These are phyloP conservation scores for Trametes cingulata DNA, from an alignment of 768 basidiomycete genomes.

Conservation along the genomic window DNA sequence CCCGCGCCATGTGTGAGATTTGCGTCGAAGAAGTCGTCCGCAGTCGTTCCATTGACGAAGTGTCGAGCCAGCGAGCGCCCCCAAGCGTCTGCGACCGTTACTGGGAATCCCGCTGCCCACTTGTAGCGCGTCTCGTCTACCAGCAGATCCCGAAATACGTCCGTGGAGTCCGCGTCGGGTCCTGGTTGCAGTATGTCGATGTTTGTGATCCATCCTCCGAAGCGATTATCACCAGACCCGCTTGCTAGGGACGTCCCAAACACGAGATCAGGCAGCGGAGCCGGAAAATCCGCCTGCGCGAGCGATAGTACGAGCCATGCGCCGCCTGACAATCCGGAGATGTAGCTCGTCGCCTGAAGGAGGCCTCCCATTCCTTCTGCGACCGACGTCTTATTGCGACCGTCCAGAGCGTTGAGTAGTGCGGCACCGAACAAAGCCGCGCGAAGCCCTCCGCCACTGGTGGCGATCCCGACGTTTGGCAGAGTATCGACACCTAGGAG, in stretches of 20 bases:
- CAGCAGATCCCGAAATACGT: slow-evolving; percentile 53
- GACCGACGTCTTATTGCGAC: slow-evolving; percentile 44
- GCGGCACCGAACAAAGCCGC: slow-evolving; percentile 58
- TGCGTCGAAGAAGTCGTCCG: slow-evolving; percentile 60
- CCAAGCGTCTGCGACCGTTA: slow-evolving; percentile 58
- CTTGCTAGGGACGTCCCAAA: slow-evolving; percentile 47
- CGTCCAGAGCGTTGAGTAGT: slow-evolving; percentile 50
- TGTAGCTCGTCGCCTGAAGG: slow-evolving; percentile 53
- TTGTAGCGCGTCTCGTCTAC: slow-evolving; percentile 56
- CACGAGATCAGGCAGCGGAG: slow-evolving; percentile 53
- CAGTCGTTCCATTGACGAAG: slow-evolving; percentile 66
- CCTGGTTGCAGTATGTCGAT: slow-evolving; percentile 39
- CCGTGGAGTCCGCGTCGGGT: slow-evolving; percentile 56
- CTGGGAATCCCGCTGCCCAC: slow-evolving; percentile 41
- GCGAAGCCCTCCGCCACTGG: slow-evolving; percentile 58
- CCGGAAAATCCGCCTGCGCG: slow-evolving; percentile 64
- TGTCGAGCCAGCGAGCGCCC: slow-evolving; percentile 69
- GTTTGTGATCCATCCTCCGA: slow-evolving; percentile 53
- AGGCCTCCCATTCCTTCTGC: slow-evolving; percentile 49
- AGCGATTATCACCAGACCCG: slow-evolving; percentile 62
- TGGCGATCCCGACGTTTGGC: slow-evolving; percentile 49
- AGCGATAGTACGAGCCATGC: slow-evolving; percentile 70
- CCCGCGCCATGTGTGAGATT: slow-evolving; percentile 69
- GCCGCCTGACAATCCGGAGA: slow-evolving; percentile 57
- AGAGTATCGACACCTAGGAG: slow-evolving; percentile 17